These are phyloP conservation scores for Emmonsia crescens DNA, from an alignment of 2,329 filamentous ascomycete species.

Conservation along the genomic window DNA sequence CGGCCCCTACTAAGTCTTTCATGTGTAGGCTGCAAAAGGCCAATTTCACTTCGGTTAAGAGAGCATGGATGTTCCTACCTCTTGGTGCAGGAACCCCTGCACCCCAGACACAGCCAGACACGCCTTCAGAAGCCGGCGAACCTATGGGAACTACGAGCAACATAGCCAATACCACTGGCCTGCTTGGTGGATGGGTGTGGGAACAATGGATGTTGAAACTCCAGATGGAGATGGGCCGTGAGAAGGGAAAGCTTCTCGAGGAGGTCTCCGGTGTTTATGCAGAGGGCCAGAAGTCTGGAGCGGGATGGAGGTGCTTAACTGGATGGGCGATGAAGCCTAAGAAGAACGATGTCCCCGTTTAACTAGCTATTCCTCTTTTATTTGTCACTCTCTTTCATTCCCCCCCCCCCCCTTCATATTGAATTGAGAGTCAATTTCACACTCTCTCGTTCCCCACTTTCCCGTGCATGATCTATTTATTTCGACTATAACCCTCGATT, in stretches of 20 bases:
- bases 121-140: conserved; percentile 33
- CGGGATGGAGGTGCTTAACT: conserved; percentile 50
- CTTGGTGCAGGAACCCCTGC: conserved; percentile 51
- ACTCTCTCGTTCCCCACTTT: neutral
- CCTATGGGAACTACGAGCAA: conserved; percentile 58
- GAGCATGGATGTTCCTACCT: conserved; percentile 81
- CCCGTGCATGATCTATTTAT: neutral
- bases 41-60: conserved; percentile 69
- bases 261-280: conserved; percentile 48
- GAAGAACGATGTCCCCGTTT: neutral
- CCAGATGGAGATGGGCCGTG: conserved; percentile 73
- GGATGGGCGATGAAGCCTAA: conserved; percentile 48
- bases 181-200: conserved; percentile 84
- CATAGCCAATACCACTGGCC: conserved; percentile 63
- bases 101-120: conserved; percentile 31
- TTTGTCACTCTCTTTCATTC: neutral
- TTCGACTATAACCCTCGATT: neutral
- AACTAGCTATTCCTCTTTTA: neutral
- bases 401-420: neutral
- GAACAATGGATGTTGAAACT: conserved; percentile 90
- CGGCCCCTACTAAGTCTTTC: conserved; percentile 70
- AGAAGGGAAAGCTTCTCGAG: conserved; percentile 42
- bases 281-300: conserved; percentile 47
- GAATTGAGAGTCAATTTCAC: neutral
- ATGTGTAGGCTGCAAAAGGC: conserved; percentile 60